phyloP scores from a whole-genome alignment of 202 grass and related monocot genomes.

The Schoenoplectus tabernaemontani region DNA sequence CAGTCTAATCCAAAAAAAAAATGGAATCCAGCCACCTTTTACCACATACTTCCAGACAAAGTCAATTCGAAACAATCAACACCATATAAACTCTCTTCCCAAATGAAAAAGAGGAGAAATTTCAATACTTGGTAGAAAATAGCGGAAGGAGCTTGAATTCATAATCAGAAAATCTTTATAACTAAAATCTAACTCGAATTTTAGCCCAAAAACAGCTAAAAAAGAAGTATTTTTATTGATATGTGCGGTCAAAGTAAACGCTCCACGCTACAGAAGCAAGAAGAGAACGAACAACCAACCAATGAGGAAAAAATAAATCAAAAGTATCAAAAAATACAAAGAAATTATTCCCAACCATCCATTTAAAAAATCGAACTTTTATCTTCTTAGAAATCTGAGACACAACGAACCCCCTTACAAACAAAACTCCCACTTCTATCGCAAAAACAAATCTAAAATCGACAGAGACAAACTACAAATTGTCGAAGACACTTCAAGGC shows the following conservation, averaged over 20 bases:
- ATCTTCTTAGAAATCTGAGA: constrained; percentile 22
- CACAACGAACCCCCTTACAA: constrained; percentile 38
- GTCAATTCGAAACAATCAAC: constrained; percentile 13
- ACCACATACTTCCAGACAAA: constrained; percentile 13
- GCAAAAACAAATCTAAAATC: constrained; percentile 20
- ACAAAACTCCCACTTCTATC: constrained; percentile 9
- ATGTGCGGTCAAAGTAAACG: constrained; percentile 23
- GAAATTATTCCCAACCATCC: not conserved
- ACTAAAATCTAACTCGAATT: constrained; percentile 14
- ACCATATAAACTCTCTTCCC: constrained; percentile 13
- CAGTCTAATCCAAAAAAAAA: constrained; percentile 7
- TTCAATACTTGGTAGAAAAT: not conserved
- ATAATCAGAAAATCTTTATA: not conserved
- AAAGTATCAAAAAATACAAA: not conserved
- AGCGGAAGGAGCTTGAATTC: not conserved
- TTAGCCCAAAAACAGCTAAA: not conserved
- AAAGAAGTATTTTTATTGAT: not conserved
- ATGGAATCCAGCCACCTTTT: constrained; percentile 16
- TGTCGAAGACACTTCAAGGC: not conserved
- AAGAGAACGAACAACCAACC: not conserved
- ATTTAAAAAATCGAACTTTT: not conserved
- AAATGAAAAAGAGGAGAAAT: not conserved
- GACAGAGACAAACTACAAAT: not conserved
- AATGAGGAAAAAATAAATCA: not conserved
- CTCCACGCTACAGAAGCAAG: constrained; percentile 1